A percentile compares a stretch with the other conserved stretches of the same genome.
phyloP scores from a whole-genome alignment of 1,284 basidiomycete genomes.

The Sanghuangporus weigelae region DNA sequence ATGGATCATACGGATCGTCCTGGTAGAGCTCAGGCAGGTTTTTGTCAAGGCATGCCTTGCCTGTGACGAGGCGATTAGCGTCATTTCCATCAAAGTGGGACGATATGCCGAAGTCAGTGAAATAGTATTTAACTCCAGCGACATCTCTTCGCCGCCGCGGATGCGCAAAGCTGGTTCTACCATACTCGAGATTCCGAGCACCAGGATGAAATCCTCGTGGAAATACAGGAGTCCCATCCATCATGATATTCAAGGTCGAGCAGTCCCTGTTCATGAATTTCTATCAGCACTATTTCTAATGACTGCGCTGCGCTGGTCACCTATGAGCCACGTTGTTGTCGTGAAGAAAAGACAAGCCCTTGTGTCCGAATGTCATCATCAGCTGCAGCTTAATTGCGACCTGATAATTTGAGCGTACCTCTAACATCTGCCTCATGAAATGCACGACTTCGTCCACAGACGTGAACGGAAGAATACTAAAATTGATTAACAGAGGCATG shows the following conservation, averaged over 20 bases:
- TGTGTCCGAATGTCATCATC: not conserved
- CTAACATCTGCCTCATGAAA: conserved; percentile 29
- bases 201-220: conserved; percentile 24
- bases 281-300: not conserved
- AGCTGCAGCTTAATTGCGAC: too few relatives aligned
- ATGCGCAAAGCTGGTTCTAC: too few relatives aligned
- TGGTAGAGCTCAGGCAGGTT: not conserved
- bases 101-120: too few relatives aligned
- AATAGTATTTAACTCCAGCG: too few relatives aligned
- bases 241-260: conserved; percentile 34
- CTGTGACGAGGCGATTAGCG: not conserved
- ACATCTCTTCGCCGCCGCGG: too few relatives aligned
- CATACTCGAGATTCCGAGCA: not conserved
- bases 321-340: too few relatives aligned
- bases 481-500: conserved; percentile 28
- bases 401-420: not conserved
- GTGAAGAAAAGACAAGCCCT: too few relatives aligned
- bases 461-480: conserved; percentile 27
- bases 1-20: not conserved
- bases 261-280: conserved; percentile 31
- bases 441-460: conserved; percentile 28
- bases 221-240: conserved; percentile 30
- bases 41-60: not conserved
- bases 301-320: too few relatives aligned
- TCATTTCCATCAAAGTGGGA: too few relatives aligned